Evolutionary conservation across 352 stramenopile species (phyloP), one percentile per base, ranked within the genome.

Genomic region (Blastocystis hominis): DNA sequence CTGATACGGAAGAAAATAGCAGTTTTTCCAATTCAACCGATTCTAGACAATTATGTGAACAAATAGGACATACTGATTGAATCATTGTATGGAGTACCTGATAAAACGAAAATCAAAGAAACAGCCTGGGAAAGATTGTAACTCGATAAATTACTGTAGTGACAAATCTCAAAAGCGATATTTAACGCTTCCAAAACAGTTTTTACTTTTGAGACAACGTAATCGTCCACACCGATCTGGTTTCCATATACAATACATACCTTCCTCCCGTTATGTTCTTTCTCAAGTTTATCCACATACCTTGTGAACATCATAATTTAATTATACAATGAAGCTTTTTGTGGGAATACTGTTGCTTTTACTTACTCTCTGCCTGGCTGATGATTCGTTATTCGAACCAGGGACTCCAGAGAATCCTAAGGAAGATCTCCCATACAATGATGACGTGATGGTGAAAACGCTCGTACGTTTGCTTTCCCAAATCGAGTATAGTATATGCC

Each of bases 341-440:
- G n/a, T 1, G 30, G 44, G 54, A n/a, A 53, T 68, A 30, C 46
- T 84, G 5, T 84, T 78, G 7, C 15, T 66, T 24, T 47, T 84
- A 7, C 47, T 36, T 30, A 53, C 47, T 17, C 4, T 64, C 9
- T 84, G 72, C 40, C 3, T 68, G 13, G 46, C 47, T 15, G 47
- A 84, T 24, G 72, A 84, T 15, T 59, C 44, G 15, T 24, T 84
- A 9, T 84, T 54, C 50, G 72, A 84, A 50, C 59, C 62, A 53
- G 72, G 72, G 24, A 84, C 72, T 50, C 24, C 38, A 42, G 72
- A 84, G 20, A 44, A 84, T 46, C 72, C 72, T 13, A 84, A 84
- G 44, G 72, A 84, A 53, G 55, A 84, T 64, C 72, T 84, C 44
- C 72, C 72, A 44, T 84, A 66, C 72, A 84, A 84, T 66, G 72